A percentile compares a stretch with the other conserved stretches of the same genome.
These are phyloP conservation scores for Emergomyces orientalis DNA, from an alignment of 2,329 filamentous ascomycete genomes.

Conservation along the genomic window DNA sequence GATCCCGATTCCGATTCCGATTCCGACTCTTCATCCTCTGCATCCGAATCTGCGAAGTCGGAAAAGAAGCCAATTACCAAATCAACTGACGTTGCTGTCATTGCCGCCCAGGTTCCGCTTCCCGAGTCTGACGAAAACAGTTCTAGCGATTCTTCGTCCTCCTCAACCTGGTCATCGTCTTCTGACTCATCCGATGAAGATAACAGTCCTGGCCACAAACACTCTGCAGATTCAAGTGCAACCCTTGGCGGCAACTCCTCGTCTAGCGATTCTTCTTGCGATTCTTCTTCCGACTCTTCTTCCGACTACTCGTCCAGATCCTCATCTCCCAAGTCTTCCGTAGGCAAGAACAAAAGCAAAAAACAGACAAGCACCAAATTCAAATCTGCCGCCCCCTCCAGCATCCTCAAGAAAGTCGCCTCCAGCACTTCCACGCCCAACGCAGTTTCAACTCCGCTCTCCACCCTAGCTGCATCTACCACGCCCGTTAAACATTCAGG, in stretches of 20 bases:
- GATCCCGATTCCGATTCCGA: constrained; percentile 13
- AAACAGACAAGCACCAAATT: constrained; percentile 14
- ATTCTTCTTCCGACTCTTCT: constrained; percentile 6
- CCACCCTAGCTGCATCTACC: constrained; percentile 21
- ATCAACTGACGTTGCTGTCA: constrained; percentile 13
- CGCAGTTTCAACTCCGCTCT: constrained; percentile 42
- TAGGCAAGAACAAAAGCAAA: constrained; percentile 21
- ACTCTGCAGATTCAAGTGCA: constrained; percentile 25
- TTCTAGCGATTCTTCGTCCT: constrained; percentile 11
- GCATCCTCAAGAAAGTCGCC: constrained; percentile 16
- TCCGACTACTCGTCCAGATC: constrained; percentile 9
- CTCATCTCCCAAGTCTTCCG: constrained; percentile 11
- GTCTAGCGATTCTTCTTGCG: constrained; percentile 11
- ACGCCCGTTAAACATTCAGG: constrained; percentile 38
- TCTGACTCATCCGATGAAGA: constrained; percentile 12
- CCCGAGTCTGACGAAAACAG: constrained; percentile 25
- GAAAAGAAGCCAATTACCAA: constrained; percentile 18
- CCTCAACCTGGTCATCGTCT: constrained; percentile 20
- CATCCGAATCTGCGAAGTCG: constrained; percentile 22
- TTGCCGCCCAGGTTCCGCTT: constrained; percentile 25
- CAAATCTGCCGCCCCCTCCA: constrained; percentile 25
- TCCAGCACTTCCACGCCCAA: constrained; percentile 29
- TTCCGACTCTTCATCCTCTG: constrained; percentile 16
- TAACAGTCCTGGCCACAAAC: constrained; percentile 9
- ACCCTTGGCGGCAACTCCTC: constrained; percentile 23